Conservation (phyloP, 1,284 basidiomycete species). For the Irpex rosettiformis region DNA sequence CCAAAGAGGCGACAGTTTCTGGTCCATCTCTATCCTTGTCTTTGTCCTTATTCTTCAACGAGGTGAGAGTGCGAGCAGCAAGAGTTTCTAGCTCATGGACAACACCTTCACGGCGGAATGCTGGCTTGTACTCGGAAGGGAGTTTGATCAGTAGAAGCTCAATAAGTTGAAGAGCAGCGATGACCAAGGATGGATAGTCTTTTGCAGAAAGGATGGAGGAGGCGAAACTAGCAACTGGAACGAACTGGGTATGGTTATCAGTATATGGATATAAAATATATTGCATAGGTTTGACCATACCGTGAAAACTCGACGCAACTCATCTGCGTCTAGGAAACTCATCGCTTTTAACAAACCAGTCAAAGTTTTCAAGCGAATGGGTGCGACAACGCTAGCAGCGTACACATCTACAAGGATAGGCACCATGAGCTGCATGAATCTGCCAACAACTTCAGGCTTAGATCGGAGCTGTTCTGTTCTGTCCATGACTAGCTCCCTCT, state of each 20-base stretch:
- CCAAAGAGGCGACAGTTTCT: slow-evolving; percentile 34
- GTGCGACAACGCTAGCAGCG: slow-evolving; percentile 85
- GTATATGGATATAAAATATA: background rate
- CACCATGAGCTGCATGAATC: slow-evolving; percentile 83
- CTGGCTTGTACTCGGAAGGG: slow-evolving; percentile 78
- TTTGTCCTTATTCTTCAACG: slow-evolving; percentile 53
- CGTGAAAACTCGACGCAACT: slow-evolving; percentile 70
- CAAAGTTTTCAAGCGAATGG: slow-evolving; percentile 84
- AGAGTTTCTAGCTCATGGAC: slow-evolving; percentile 86
- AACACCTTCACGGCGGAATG: slow-evolving; percentile 90
- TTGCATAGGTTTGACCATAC: slow-evolving; percentile 39
- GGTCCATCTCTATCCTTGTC: slow-evolving; percentile 43
- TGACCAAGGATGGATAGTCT: slow-evolving; percentile 82
- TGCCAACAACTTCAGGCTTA: slow-evolving; percentile 71
- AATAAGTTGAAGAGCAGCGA: slow-evolving; percentile 86
- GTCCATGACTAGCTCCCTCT: slow-evolving; percentile 43
- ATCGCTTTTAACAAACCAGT: slow-evolving; percentile 86
- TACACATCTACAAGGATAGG: slow-evolving; percentile 95
- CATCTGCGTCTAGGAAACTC: slow-evolving; percentile 78
- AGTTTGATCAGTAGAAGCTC: slow-evolving; percentile 85
- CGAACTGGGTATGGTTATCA: slow-evolving; percentile 52
- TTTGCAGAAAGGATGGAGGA: slow-evolving; percentile 90
- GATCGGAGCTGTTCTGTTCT: slow-evolving; percentile 72
- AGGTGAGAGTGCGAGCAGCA: slow-evolving; percentile 57
- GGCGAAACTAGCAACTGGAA: slow-evolving; percentile 89